Conservation (phyloP, 768 basidiomycete genomes). For the Termitomyces sp. region DNA sequence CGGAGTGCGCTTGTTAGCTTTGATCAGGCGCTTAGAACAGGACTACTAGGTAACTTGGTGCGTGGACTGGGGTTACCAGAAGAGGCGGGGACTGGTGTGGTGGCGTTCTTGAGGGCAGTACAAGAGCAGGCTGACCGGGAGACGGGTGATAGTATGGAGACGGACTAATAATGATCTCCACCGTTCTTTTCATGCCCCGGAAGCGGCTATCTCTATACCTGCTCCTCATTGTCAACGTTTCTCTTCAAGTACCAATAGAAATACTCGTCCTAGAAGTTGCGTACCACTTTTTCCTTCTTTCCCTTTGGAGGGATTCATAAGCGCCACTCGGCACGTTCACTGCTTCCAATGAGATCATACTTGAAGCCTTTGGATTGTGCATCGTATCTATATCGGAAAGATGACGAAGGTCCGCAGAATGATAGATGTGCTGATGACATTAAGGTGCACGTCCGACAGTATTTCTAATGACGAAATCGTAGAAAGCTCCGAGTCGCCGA, state of each 20-base stretch:
- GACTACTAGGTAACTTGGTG: slow-evolving; percentile 70
- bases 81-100: slow-evolving; percentile 74
- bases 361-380: background rate
- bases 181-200: background rate
- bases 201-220: too few species aligned
- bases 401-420: background rate
- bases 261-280: background rate
- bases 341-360: background rate
- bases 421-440: background rate
- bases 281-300: background rate
- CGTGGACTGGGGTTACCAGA: slow-evolving; percentile 77
- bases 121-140: slow-evolving; percentile 66
- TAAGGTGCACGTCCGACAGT: background rate
- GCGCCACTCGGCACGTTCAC: background rate
- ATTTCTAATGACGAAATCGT: background rate
- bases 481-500: too few species aligned
- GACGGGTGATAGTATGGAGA: slow-evolving; percentile 59
- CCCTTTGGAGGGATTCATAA: background rate
- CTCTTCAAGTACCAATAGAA: background rate
- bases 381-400: background rate
- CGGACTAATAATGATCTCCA: slow-evolving; percentile 40
- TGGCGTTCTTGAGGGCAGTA: slow-evolving; percentile 75
- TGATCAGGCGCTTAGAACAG: slow-evolving; percentile 81
- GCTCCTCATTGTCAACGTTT: background rate
- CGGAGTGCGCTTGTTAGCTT: slow-evolving; percentile 72